A percentile compares a stretch with the other conserved stretches of the same genome.
Conservation (phyloP, 2,329 filamentous ascomycete genomes). For the Alternaria sp. region DNA sequence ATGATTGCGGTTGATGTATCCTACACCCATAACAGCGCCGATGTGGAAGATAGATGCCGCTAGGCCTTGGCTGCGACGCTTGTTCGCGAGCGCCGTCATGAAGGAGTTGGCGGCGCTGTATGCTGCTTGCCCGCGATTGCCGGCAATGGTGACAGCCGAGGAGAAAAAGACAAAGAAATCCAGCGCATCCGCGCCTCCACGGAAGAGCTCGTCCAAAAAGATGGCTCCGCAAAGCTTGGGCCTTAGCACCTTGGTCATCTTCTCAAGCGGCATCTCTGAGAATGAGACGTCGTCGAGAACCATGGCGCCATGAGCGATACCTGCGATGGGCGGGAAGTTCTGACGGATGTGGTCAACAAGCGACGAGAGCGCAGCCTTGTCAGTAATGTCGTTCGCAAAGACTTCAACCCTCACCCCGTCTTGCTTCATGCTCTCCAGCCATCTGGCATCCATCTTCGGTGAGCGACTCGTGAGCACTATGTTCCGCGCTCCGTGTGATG, state of each 20-base stretch:
- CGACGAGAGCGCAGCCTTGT: not conserved
- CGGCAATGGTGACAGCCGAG: slow-evolving; percentile 24
- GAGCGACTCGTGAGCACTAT: slow-evolving; percentile 20
- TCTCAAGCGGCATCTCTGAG: slow-evolving; percentile 7
- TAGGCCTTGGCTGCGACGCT: slow-evolving; percentile 46
- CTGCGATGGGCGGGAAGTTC: slow-evolving; percentile 18
- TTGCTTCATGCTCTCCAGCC: not conserved
- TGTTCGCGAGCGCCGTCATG: slow-evolving; percentile 48
- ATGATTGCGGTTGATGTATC: slow-evolving; percentile 16
- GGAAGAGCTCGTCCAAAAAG: slow-evolving; percentile 16
- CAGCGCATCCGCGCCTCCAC: not conserved
- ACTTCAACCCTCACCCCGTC: slow-evolving; percentile 7
- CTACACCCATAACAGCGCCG: not conserved
- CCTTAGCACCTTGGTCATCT: slow-evolving; percentile 5
- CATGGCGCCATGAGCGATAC: slow-evolving; percentile 23
- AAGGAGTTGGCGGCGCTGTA: slow-evolving; percentile 55
- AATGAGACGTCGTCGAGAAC: slow-evolving; percentile 19
- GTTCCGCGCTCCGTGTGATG: slow-evolving; percentile 17
- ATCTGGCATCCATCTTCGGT: not conserved
- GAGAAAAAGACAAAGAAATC: slow-evolving; percentile 42
- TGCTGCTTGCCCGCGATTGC: slow-evolving; percentile 50
- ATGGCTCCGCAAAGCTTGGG: slow-evolving; percentile 29
- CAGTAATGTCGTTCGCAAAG: not conserved
- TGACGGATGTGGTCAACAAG: not conserved
- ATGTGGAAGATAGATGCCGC: not conserved